Evolutionary conservation across 1,284 basidiomycete genomes (phyloP), one percentile per base, ranked within the genome.

Genomic region (Boletus holoroseus): DNA sequence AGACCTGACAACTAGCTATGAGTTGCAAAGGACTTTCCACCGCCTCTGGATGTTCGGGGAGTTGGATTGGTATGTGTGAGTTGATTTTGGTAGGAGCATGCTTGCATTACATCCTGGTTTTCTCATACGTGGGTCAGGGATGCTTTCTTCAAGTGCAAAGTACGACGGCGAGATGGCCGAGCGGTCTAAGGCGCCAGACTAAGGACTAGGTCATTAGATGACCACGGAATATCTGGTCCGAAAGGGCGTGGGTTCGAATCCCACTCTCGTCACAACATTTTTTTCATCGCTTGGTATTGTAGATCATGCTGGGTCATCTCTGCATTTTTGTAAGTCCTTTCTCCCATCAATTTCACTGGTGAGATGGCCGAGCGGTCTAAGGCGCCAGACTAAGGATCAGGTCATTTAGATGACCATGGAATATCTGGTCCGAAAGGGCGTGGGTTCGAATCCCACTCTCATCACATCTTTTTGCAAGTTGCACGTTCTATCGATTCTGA

Each of bases 151-250:
- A 2, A 7, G 9, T 2, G 9, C 4, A 1, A 28, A 34, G 2
- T 0, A n/a, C 4, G 3, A n/a, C 1, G 60, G 61, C 48, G 47
- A 49, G 60, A 62, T 59, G 60, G 58, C 60, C 60, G 60, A 59
- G 79, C 77, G 79, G 79, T 82, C 79, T 76, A 81, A 82, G 79
- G 79, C 79, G 79, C 78, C 75, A 80, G 78, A 80, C 77, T 79
- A 78, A 77, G 77, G 76, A 71, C 7, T 16, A 67, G 61, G 66
- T 69, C 66, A 69, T 68, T 5, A 0, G 64, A 68, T 69, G 64
- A 64, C 64, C 56, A 30, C 20, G n/a, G 59, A 1, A 41, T 62
- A 77, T 77, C 75, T 77, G 74, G 76, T 77, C 76, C 68, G 71
- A 66, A 70, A 71, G 76, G 79, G 81, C 80, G 76, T 81, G 81